Evolutionary conservation across 192 early-diverging fungal species (phyloP).

Genomic region (Coemansia sp.): DNA sequence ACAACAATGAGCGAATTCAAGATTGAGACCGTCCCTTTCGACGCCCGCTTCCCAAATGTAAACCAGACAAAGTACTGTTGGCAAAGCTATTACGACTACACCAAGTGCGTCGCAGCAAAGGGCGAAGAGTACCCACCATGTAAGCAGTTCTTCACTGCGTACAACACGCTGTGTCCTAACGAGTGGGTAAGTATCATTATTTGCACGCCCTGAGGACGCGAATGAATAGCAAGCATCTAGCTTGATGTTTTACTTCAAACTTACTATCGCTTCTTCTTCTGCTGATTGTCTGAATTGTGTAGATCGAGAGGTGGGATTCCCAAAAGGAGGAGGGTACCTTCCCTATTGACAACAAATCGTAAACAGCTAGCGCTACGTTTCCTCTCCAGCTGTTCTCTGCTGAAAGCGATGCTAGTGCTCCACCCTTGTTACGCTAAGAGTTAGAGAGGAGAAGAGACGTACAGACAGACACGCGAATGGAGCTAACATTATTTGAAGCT

Average conservation of each 20-base stretch:
- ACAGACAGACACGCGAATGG: too few relatives aligned
- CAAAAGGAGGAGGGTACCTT: slow-evolving; percentile 52
- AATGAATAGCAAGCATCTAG: not conserved
- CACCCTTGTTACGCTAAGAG: too few relatives aligned
- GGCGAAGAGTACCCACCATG: slow-evolving; percentile 96
- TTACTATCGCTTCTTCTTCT: not conserved
- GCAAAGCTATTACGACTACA: slow-evolving; percentile 98
- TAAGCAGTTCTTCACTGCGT: slow-evolving; percentile 85
- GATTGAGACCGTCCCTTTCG: slow-evolving; percentile 48
- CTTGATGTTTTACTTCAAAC: not conserved
- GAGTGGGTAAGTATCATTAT: slow-evolving; percentile 80
- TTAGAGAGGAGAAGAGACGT: too few relatives aligned
- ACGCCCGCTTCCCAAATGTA: slow-evolving; percentile 91
- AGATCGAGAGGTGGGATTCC: slow-evolving; percentile 55
- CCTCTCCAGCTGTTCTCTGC: too few relatives aligned
- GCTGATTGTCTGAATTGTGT: slow-evolving; percentile 8
- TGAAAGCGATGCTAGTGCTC: too few relatives aligned
- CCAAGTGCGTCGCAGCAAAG: slow-evolving; percentile 87
- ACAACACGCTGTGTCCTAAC: slow-evolving; percentile 85
- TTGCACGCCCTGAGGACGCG: too few relatives aligned
- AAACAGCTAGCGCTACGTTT: not conserved
- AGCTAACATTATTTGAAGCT: too few relatives aligned
- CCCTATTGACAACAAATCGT: slow-evolving; percentile 32
- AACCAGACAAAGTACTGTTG: slow-evolving; percentile 99
- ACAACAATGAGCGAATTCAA: slow-evolving; percentile 17